phyloP scores from a whole-genome alignment of 2,329 filamentous ascomycete genomes.

The Teratosphaeria nubilosa region DNA sequence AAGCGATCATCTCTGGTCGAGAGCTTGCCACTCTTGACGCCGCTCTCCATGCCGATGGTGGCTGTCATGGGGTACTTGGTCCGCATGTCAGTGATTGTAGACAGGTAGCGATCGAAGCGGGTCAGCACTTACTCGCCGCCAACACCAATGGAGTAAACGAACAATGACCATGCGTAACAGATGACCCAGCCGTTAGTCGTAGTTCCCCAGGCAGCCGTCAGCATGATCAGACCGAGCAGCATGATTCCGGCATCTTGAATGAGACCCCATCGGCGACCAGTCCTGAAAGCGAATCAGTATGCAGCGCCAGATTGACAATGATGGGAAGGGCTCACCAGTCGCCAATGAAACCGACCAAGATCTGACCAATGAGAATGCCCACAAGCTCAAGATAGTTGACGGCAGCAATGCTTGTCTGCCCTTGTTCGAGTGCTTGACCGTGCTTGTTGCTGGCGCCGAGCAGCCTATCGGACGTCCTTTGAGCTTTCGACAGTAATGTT shows the following conservation, averaged over 20 bases:
- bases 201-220: slow-evolving; percentile 77
- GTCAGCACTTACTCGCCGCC: slow-evolving; percentile 47
- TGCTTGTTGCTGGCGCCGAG: neutral
- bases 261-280: slow-evolving; percentile 82
- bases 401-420: slow-evolving; percentile 41
- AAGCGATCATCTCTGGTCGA: slow-evolving; percentile 84
- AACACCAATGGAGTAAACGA: slow-evolving; percentile 64
- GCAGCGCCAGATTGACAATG: too few species aligned
- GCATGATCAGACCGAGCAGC: slow-evolving; percentile 79
- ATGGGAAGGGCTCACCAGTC: slow-evolving; percentile 39
- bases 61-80: slow-evolving; percentile 88
- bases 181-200: slow-evolving; percentile 86
- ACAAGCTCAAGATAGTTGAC: slow-evolving; percentile 84
- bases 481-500: too few species aligned
- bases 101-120: neutral
- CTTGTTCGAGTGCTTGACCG: neutral
- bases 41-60: slow-evolving; percentile 63
- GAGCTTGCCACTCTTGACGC: slow-evolving; percentile 60
- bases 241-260: slow-evolving; percentile 89
- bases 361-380: slow-evolving; percentile 86
- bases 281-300: slow-evolving; percentile 8
- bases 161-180: slow-evolving; percentile 84
- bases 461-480: neutral
- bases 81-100: neutral
- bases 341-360: slow-evolving; percentile 67